Percentiles rank a stretch among this genome's conserved stretches.
phyloP scores from a whole-genome alignment of 1,284 basidiomycete species.

The Ganoderma lingzhi region DNA sequence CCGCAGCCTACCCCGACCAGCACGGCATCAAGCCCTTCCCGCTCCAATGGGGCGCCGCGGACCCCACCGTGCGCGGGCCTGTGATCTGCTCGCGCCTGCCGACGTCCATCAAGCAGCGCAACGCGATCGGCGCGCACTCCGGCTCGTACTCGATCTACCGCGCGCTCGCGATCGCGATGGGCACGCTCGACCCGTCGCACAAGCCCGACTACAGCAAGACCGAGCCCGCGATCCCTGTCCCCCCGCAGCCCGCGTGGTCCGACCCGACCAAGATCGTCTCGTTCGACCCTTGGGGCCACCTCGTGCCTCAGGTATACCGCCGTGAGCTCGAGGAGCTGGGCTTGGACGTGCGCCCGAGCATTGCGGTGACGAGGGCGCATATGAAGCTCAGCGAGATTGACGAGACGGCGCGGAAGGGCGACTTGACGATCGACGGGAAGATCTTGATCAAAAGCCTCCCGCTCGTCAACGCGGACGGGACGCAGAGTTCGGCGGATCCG shows the following conservation, averaged over 20 bases:
- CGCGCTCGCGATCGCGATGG: constrained; percentile 91
- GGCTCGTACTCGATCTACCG: constrained; percentile 97
- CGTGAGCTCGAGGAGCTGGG: constrained; percentile 70
- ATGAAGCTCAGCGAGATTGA: constrained; percentile 94
- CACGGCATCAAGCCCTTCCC: constrained; percentile 81
- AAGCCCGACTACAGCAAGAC: constrained; percentile 90
- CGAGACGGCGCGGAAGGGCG: constrained; percentile 78
- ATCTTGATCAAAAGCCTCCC: constrained; percentile 77
- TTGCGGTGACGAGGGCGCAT: constrained; percentile 89
- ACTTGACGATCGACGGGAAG: constrained; percentile 84
- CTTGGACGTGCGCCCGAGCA: constrained; percentile 88
- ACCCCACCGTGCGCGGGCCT: constrained; percentile 79
- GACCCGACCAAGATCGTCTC: constrained; percentile 88
- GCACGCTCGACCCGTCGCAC: constrained; percentile 85
- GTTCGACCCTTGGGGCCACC: constrained; percentile 95
- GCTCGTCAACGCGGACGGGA: constrained; percentile 68
- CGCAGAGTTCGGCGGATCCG: constrained; percentile 65
- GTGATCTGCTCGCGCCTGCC: constrained; percentile 91
- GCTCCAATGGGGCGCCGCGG: constrained; percentile 83
- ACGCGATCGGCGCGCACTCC: constrained; percentile 93
- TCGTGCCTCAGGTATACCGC: constrained; percentile 83
- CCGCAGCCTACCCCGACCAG: constrained; percentile 74
- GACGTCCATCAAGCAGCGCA: constrained; percentile 87
- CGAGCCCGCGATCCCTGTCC: constrained; percentile 88
- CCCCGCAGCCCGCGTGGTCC: constrained; percentile 85